Evolutionary conservation across 2,329 filamentous ascomycete genomes (phyloP).

Genomic region (Penicillium digitatum): DNA sequence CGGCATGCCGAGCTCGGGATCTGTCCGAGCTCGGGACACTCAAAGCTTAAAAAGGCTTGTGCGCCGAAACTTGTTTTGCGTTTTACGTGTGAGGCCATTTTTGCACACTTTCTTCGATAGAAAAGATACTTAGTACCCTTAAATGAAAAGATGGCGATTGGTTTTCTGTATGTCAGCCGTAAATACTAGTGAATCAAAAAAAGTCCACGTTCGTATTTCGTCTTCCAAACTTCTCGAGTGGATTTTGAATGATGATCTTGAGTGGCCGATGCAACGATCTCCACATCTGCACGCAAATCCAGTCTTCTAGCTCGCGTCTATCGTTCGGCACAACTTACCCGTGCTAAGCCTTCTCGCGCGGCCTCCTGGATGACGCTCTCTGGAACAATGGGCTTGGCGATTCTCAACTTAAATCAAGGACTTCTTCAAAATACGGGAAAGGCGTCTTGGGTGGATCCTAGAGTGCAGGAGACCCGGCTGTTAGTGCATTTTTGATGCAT

Average conservation of each 20-base stretch:
- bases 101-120: background rate
- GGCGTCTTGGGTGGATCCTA: no score
- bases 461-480: no score
- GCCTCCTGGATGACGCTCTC: no score
- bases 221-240: background rate
- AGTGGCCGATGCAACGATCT: background rate
- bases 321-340: background rate
- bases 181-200: background rate
- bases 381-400: background rate
- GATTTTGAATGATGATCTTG: background rate
- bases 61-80: background rate
- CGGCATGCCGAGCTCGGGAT: background rate
- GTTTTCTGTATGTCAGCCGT: background rate
- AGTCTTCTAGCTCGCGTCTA: background rate
- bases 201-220: background rate
- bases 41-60: background rate
- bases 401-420: no score
- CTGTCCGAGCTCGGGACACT: no score
- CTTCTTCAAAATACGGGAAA: no score
- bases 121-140: background rate
- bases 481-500: no score
- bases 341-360: background rate
- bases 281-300: background rate
- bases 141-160: background rate
- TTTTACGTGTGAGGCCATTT: background rate